Base-by-base conservation (phyloP, 371 early-diverging fungal species). In the Lichtheimia corymbifera region DNA sequence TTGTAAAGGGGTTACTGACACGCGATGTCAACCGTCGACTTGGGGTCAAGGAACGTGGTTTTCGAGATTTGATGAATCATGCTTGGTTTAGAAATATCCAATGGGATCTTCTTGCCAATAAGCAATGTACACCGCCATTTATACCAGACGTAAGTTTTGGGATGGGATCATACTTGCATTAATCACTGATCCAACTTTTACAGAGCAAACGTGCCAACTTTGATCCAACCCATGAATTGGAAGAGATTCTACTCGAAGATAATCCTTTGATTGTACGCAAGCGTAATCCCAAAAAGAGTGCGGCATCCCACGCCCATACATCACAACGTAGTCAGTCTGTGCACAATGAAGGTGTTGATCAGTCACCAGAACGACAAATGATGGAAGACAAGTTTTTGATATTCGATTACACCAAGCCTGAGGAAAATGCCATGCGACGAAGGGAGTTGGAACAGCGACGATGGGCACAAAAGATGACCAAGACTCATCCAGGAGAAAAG, bases 141-240 rank as follows among this genome's bases (percentile, higher is more conserved):
- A 69, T 75, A n/a, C 91, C 91, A 11, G 86, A 87, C 60, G 80
- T 77, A 77, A 65, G 66, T 58, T 35, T 18, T 53, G 2, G 35
- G 9, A 0, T 53, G 5, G 9, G 13, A 12, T 18, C 47, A 45
- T 28, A 22, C 3, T 30, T 40, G 22, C 14, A 50, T 44, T 14
- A 2, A 9, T n/a, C 40, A 11, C 43, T 20, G 9, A 53, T 6
- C 30, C 22, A 22, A 1, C 30, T 18, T 22, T 54, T 51, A 51
- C 54, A 83, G 65, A 77, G 76, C 43, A 86, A 92, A 61, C 74
- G 81, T 57, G 82, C 87, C 53, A 94, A 94, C 68, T 98, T 97
- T 82, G 97, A 98, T 77, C 94, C 95, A 5, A 92, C 95, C 4
- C 92, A 94, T 64, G 97, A 98, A 56, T 79, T 97, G 4, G 97